Conservation (phyloP, 345 rosid genomes). For the Triadica sebifera region DNA sequence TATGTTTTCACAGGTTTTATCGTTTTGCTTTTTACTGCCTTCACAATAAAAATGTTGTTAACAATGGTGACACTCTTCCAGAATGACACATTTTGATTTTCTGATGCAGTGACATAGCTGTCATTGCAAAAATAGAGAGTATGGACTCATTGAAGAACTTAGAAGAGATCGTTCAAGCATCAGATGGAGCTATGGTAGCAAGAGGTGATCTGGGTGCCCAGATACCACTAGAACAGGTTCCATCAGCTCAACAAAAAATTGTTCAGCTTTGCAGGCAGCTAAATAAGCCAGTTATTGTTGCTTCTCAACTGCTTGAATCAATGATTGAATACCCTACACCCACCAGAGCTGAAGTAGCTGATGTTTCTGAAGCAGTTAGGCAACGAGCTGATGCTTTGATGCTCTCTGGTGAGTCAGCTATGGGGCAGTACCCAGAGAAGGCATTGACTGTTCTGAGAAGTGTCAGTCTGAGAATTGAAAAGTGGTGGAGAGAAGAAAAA, state of each 20-base stretch:
- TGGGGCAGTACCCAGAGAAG: constrained; percentile 99
- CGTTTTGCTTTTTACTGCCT: background rate
- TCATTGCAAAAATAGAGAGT: constrained; percentile 96
- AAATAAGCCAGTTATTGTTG: constrained; percentile 93
- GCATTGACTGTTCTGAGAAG: constrained; percentile 86
- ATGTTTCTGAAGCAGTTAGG: constrained; percentile 97
- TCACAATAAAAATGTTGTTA: background rate
- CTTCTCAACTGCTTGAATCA: constrained; percentile 94
- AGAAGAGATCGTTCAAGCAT: constrained; percentile 82
- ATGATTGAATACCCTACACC: constrained; percentile 99
- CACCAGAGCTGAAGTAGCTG: constrained; percentile 99
- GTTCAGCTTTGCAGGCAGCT: constrained; percentile 86
- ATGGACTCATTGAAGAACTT: constrained; percentile 83
- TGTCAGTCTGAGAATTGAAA: constrained; percentile 92
- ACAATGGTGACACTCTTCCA: background rate
- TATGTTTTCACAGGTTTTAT: background rate
- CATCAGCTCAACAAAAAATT: constrained; percentile 84
- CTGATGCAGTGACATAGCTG: constrained; percentile 68
- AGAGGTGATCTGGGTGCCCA: constrained; percentile 99
- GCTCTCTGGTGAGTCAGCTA: constrained; percentile 99
- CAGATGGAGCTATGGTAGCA: constrained; percentile 99
- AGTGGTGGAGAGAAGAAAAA: constrained; percentile 99
- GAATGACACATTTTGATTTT: constrained; percentile 17
- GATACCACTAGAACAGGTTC: constrained; percentile 98
- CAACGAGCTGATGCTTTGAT: constrained; percentile 95